A percentile compares a stretch with the other conserved stretches of the same genome.
These are phyloP conservation scores for Fusarium pseudocircinatum DNA, from an alignment of 2,329 filamentous ascomycete species.

Conservation along the genomic window DNA sequence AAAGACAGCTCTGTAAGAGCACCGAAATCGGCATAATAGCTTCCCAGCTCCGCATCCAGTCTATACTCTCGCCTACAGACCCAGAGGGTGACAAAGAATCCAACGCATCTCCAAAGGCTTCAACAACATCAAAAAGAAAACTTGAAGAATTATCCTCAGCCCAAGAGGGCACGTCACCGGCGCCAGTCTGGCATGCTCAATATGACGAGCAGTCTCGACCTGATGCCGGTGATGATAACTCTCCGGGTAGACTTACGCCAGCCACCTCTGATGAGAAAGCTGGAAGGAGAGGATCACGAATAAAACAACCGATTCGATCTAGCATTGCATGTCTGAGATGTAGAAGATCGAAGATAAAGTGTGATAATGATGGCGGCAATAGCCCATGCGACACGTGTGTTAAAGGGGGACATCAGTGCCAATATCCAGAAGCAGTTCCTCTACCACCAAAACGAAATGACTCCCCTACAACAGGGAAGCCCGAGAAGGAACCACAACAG, in stretches of 20 bases:
- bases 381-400: conserved; percentile 80
- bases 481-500: background rate
- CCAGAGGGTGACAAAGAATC: conserved; percentile 52
- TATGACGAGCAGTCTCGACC: background rate
- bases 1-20: conserved; percentile 35
- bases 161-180: background rate
- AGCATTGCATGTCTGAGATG: conserved; percentile 83
- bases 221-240: background rate
- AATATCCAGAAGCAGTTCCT: conserved; percentile 65
- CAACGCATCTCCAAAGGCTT: conserved; percentile 11
- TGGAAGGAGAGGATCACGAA: conserved; percentile 21
- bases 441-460: conserved; percentile 55
- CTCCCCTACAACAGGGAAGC: conserved; percentile 13
- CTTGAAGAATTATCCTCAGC: background rate
- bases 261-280: conserved; percentile 18
- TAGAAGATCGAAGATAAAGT: conserved; percentile 86
- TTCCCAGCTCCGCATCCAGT: conserved; percentile 61
- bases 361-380: conserved; percentile 78
- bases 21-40: conserved; percentile 60
- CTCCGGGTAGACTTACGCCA: background rate
- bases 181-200: background rate
- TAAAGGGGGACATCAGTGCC: conserved; percentile 75
- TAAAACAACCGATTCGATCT: conserved; percentile 71
- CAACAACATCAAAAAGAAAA: background rate
- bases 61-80: conserved; percentile 59